Percentiles rank a stretch among this genome's conserved stretches.
Evolutionary conservation across 305 asterid species (phyloP).

Genomic region (Ilex paraguariensis): DNA sequence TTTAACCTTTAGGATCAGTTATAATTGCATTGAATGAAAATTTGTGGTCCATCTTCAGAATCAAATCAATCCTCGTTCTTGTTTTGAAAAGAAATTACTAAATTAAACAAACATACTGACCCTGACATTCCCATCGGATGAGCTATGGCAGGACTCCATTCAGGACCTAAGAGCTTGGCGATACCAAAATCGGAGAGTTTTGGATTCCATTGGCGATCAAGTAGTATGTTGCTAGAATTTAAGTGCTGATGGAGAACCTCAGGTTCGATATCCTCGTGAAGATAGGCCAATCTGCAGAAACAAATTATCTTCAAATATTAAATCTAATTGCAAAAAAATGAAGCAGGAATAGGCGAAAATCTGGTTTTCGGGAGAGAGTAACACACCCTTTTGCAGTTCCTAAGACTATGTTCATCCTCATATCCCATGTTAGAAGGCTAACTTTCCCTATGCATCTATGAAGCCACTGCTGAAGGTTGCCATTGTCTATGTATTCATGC

Average conservation of each 20-base stretch:
- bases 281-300: conserved; percentile 40
- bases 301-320: too few relatives aligned
- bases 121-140: conserved; percentile 40
- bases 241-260: conserved; percentile 32
- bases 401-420: conserved; percentile 40
- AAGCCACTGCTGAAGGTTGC: conserved; percentile 46
- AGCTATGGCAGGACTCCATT: conserved; percentile 18
- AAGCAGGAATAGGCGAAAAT: neutral
- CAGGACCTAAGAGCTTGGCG: conserved; percentile 29
- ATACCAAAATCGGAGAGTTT: conserved; percentile 46
- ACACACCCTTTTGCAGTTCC: conserved; percentile 66
- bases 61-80: neutral
- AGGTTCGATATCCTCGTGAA: conserved; percentile 54
- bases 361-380: neutral
- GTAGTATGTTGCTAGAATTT: conserved; percentile 45
- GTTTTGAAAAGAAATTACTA: neutral
- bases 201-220: conserved; percentile 60
- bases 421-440: conserved; percentile 48
- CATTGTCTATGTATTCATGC: conserved; percentile 46
- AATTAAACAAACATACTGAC: conserved; percentile 14
- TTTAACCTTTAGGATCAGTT: neutral
- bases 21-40: too few relatives aligned
- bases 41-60: neutral
- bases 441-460: conserved; percentile 20
- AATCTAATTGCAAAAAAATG: neutral